These are phyloP conservation scores for Podospora conica DNA, from an alignment of 495 filamentous ascomycete genomes.

Conservation along the genomic window DNA sequence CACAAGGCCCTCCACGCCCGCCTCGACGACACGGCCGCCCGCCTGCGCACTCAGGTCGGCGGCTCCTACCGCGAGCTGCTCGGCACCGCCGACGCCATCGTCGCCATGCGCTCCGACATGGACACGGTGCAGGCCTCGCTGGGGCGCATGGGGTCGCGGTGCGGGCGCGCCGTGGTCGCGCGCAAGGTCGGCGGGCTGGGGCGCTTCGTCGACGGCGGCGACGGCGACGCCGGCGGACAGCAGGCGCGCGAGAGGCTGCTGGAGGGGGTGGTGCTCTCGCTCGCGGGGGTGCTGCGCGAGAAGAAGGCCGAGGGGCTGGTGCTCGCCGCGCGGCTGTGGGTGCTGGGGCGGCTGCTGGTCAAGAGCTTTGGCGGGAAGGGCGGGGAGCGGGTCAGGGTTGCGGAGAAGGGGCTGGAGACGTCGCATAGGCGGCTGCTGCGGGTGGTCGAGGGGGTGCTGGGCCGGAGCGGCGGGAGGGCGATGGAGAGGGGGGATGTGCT, in stretches of 20 bases:
- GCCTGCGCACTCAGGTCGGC: constrained; percentile 87
- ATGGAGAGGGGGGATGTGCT: constrained; percentile 49
- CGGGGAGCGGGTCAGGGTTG: constrained; percentile 50
- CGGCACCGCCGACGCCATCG: constrained; percentile 85
- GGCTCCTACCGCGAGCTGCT: constrained; percentile 88
- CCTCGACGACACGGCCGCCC: constrained; percentile 75
- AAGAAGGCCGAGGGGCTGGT: constrained; percentile 47
- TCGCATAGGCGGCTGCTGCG: constrained; percentile 54
- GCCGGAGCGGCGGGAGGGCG: constrained; percentile 33
- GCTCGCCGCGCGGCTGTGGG: constrained; percentile 72
- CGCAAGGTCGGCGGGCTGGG: constrained; percentile 58
- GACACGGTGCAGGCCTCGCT: constrained; percentile 64
- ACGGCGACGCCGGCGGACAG: constrained; percentile 14
- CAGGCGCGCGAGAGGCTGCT: constrained; percentile 38
- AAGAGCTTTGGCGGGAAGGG: constrained; percentile 28
- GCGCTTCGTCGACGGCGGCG: constrained; percentile 45
- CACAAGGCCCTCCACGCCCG: constrained; percentile 49
- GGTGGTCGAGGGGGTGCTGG: constrained; percentile 62
- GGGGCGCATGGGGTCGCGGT: constrained; percentile 64
- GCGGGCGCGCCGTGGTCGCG: constrained; percentile 67
- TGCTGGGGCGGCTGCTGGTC: constrained; percentile 57
- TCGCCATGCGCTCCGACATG: constrained; percentile 78
- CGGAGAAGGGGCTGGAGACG: constrained; percentile 55
- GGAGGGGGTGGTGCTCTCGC: constrained; percentile 33
- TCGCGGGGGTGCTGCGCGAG: constrained; percentile 29